Evolutionary conservation across 371 early-diverging fungal genomes (phyloP).

Genomic region (Smittium culicis): DNA sequence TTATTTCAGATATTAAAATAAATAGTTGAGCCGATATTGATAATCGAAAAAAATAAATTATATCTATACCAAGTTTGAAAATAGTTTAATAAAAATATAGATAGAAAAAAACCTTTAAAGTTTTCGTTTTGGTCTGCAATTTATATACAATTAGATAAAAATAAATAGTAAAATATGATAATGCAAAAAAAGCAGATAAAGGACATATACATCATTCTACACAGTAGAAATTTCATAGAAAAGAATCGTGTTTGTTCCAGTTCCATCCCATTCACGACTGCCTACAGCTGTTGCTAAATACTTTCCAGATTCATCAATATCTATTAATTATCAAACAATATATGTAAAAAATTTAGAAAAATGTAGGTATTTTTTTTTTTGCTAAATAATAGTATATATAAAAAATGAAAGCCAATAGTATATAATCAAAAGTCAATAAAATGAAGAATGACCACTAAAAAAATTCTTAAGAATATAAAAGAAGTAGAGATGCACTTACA

Average conservation of each 20-base stretch:
- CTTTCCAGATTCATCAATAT: constrained; percentile 50
- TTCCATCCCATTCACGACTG: constrained; percentile 84
- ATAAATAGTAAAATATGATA: too few relatives aligned
- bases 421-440: background rate
- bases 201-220: background rate
- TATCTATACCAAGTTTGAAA: too few relatives aligned
- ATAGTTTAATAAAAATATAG: too few relatives aligned
- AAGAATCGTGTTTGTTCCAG: constrained; percentile 60
- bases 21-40: too few relatives aligned
- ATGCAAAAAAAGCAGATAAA: background rate
- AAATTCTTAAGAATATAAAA: too few relatives aligned
- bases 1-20: too few relatives aligned
- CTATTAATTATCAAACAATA: too few relatives aligned
- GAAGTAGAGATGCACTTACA: constrained; percentile 31
- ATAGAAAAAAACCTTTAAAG: background rate
- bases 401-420: constrained; percentile 6
- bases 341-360: background rate
- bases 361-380: constrained; percentile 19
- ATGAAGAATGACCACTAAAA: background rate
- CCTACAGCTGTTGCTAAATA: constrained; percentile 82
- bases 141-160: too few relatives aligned
- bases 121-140: background rate
- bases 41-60: too few relatives aligned
- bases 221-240: constrained; percentile 54
- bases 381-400: too few relatives aligned